phyloP scores from a whole-genome alignment of 345 rosid genomes.

The Populus euphratica region DNA sequence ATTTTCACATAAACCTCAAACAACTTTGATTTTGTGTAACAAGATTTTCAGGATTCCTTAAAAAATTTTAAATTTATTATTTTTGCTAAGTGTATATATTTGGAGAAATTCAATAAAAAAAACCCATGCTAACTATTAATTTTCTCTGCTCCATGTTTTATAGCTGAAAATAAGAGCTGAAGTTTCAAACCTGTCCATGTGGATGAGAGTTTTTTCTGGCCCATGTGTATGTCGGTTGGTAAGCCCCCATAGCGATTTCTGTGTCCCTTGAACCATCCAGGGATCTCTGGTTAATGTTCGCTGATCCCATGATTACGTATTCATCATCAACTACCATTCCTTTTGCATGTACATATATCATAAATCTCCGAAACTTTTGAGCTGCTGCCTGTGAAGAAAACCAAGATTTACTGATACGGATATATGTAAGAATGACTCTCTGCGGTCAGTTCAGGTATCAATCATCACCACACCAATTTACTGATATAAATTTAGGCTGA shows the following conservation, averaged over 20 bases:
- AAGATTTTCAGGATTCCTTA: accelerated
- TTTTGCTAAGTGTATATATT: accelerated
- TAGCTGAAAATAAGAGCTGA: neutral
- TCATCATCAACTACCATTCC: constrained; percentile 78
- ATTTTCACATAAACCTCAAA: too few relatives aligned
- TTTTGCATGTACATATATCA: constrained; percentile 74
- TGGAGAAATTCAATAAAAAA: too few relatives aligned
- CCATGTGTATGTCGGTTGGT: constrained; percentile 65
- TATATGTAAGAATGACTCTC: neutral
- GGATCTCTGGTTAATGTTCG: constrained; percentile 77
- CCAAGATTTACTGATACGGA: neutral
- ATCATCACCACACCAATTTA: neutral
- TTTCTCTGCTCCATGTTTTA: too few relatives aligned
- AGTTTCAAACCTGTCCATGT: constrained; percentile 44
- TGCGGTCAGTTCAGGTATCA: neutral
- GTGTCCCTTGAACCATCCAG: constrained; percentile 77
- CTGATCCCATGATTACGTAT: constrained; percentile 61
- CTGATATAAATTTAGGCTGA: too few relatives aligned
- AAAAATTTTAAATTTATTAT: too few relatives aligned
- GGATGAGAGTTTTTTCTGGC: constrained; percentile 46
- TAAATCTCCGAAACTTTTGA: constrained; percentile 48
- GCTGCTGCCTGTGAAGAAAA: constrained; percentile 37
- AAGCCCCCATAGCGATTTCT: constrained; percentile 71
- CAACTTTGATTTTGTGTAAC: too few relatives aligned
- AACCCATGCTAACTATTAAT: too few relatives aligned